A percentile compares a stretch with the other conserved stretches of the same genome.
These are phyloP conservation scores for Penicillium pulvis DNA, from an alignment of 495 filamentous ascomycete genomes.

Conservation along the genomic window DNA sequence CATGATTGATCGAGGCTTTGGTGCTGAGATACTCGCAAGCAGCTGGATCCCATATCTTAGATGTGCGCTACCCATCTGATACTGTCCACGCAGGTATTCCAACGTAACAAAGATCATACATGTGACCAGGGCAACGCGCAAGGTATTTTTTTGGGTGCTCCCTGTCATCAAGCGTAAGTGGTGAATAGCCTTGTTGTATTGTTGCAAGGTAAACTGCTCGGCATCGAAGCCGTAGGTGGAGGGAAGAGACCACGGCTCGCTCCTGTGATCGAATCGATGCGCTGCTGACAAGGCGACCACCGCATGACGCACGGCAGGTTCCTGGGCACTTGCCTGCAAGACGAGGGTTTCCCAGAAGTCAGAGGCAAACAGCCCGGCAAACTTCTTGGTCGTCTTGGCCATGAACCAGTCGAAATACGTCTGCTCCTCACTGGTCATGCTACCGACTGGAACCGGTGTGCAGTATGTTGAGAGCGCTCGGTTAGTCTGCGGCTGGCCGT, in stretches of 20 bases:
- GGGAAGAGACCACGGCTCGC: constrained; percentile 8
- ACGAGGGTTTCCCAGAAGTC: constrained; percentile 61
- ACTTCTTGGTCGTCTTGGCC: constrained; percentile 55
- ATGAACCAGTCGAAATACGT: constrained; percentile 63
- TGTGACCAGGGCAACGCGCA: constrained; percentile 46
- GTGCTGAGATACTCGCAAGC: constrained; percentile 11
- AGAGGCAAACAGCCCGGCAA: constrained; percentile 64
- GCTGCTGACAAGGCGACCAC: constrained; percentile 64
- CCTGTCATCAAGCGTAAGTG: constrained; percentile 6
- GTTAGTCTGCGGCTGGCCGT: constrained; percentile 28
- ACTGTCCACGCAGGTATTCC: constrained; percentile 53
- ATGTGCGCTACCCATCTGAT: constrained; percentile 44
- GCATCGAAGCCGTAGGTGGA: constrained; percentile 8
- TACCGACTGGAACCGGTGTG: constrained; percentile 23
- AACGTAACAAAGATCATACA: constrained; percentile 55
- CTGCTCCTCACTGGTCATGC: constrained; percentile 44
- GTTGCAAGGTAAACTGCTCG: constrained; percentile 22
- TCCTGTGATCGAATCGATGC: constrained; percentile 46
- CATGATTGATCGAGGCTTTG: constrained; percentile 10
- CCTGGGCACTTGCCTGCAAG: constrained; percentile 60
- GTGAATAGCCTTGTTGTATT: constrained; percentile 30
- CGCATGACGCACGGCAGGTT: constrained; percentile 65
- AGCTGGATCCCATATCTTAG: constrained; percentile 44
- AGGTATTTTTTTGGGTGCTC: constrained; percentile 10
- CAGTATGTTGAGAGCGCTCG: constrained; percentile 22